Percentiles rank a stretch among this genome's conserved stretches.
Evolutionary conservation across 1,284 basidiomycete species (phyloP).

Genomic region (Heterobasidion parviporum): DNA sequence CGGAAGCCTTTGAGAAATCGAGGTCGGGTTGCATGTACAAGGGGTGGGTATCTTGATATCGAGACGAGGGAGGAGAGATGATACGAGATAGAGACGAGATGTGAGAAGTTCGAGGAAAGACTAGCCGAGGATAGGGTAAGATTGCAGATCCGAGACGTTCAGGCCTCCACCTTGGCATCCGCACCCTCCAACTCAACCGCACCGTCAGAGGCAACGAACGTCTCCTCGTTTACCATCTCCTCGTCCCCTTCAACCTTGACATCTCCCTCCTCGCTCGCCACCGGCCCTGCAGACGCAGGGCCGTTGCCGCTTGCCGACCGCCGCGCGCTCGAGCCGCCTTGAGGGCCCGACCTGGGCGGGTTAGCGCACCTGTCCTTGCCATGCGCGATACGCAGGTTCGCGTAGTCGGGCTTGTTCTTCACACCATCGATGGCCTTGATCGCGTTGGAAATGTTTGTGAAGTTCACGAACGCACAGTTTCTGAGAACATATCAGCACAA

Average conservation of each 20-base stretch:
- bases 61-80: neutral
- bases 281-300: neutral
- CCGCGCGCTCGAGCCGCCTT: constrained; percentile 41
- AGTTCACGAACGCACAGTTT: constrained; percentile 95
- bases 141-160: neutral
- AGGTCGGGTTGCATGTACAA: constrained; percentile 10
- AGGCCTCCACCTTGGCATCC: constrained; percentile 10
- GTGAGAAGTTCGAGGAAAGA: neutral
- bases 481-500: constrained; percentile 25
- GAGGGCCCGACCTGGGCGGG: constrained; percentile 74
- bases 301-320: constrained; percentile 20
- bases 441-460: constrained; percentile 85
- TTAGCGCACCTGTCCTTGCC: constrained; percentile 95
- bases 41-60: constrained; percentile 17
- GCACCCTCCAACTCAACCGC: constrained; percentile 9
- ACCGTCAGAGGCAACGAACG: neutral
- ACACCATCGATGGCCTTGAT: constrained; percentile 94
- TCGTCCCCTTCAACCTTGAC: neutral
- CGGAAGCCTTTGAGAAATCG: neutral
- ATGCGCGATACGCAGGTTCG: constrained; percentile 77
- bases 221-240: neutral
- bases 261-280: neutral
- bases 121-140: neutral
- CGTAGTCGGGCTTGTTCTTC: constrained; percentile 81
- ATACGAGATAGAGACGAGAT: neutral